phyloP scores from a whole-genome alignment of 75 land plant species.

The Selaginella moellendorffii region DNA sequence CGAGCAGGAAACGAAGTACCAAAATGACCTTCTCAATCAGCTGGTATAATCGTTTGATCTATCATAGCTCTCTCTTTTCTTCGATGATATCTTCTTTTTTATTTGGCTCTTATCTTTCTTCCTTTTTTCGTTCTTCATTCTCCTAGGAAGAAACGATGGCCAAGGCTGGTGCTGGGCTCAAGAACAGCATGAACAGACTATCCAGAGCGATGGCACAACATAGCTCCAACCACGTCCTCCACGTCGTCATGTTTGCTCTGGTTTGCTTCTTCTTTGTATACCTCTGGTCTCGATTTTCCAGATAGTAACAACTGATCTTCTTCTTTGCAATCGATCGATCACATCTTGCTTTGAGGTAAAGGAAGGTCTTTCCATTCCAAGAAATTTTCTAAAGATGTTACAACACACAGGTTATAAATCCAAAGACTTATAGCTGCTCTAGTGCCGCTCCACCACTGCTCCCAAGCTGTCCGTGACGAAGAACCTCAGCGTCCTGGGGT shows the following conservation, averaged over 20 bases:
- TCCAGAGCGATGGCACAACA: constrained; percentile 50
- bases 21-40: constrained; percentile 48
- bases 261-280: constrained; percentile 44
- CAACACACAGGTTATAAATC: too few species aligned
- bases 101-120: too few species aligned
- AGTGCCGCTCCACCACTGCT: too few species aligned
- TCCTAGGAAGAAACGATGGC: constrained; percentile 74
- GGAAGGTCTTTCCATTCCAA: too few species aligned
- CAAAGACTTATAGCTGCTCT: too few species aligned
- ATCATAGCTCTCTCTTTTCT: neutral
- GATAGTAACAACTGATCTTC: too few species aligned
- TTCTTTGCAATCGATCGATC: too few species aligned
- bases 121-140: too few species aligned
- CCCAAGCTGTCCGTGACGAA: neutral
- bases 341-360: too few species aligned
- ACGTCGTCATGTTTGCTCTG: constrained; percentile 60
- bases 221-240: constrained; percentile 58
- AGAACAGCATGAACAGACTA: constrained; percentile 61
- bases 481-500: neutral
- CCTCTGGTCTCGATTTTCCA: constrained; percentile 42
- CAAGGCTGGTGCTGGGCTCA: constrained; percentile 80
- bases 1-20: constrained; percentile 48
- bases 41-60: constrained; percentile 25
- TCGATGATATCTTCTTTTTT: too few species aligned
- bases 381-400: too few species aligned